Conservation (phyloP, 208 protist species). For the Histomonas meleagridis region DNA sequence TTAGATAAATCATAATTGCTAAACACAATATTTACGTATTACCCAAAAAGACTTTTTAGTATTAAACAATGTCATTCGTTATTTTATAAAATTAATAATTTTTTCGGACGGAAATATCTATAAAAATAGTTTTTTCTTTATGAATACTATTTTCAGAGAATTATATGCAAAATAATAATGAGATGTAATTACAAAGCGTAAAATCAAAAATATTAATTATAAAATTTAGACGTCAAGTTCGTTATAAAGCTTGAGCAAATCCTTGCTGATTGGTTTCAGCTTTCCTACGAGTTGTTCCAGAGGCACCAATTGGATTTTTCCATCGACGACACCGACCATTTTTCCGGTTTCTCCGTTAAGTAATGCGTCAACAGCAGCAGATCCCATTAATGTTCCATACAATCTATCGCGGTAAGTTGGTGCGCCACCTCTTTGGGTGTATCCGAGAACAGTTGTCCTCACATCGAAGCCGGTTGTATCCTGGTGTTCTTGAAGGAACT, state of each 20-base stretch:
- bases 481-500: background rate
- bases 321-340: background rate
- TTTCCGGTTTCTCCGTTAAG: background rate
- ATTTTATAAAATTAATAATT: too few species aligned
- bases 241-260: background rate
- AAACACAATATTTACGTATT: too few species aligned
- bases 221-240: constrained; percentile 6
- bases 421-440: background rate
- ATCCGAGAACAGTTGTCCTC: background rate
- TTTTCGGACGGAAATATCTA: too few species aligned
- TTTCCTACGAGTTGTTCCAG: background rate
- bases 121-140: too few species aligned
- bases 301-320: background rate
- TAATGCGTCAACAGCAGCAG: background rate
- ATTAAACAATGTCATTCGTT: too few species aligned
- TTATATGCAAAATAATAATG: too few species aligned
- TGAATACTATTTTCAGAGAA: too few species aligned
- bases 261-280: background rate
- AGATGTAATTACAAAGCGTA: too few species aligned
- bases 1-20: too few species aligned
- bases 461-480: constrained; percentile 22
- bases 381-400: background rate
- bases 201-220: background rate
- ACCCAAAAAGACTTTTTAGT: too few species aligned
- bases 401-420: background rate